phyloP scores from a whole-genome alignment of 73 alveolate species.

The Paramecium biaurelia region DNA sequence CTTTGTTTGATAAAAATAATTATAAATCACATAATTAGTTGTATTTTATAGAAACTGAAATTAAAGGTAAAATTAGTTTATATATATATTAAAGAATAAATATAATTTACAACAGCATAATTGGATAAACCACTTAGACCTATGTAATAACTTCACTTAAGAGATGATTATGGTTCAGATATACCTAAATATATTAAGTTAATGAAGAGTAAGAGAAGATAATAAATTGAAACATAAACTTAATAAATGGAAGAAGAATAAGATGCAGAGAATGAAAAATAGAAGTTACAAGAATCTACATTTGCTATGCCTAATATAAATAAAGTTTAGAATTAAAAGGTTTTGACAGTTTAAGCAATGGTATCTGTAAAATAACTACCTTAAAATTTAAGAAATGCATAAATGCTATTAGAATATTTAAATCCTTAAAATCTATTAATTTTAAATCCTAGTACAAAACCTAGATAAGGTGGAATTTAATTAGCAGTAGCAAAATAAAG shows the following conservation, averaged over 20 bases:
- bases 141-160: background rate
- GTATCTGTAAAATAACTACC: background rate
- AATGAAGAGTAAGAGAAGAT: background rate
- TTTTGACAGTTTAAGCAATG: background rate
- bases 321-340: background rate
- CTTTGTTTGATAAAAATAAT: background rate
- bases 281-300: background rate
- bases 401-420: background rate
- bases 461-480: background rate
- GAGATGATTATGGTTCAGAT: conserved; percentile 13
- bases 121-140: background rate
- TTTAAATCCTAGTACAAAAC: background rate
- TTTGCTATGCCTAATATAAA: background rate
- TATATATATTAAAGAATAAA: background rate
- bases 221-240: background rate
- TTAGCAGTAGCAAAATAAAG: background rate
- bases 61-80: background rate
- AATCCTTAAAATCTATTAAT: background rate
- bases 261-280: conserved; percentile 12
- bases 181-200: background rate
- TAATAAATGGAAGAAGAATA: conserved; percentile 35
- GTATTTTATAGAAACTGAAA: background rate
- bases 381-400: background rate
- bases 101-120: background rate
- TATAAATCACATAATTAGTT: background rate